Conservation (phyloP, 352 stramenopile species). For the Phytophthora ohioensis region DNA sequence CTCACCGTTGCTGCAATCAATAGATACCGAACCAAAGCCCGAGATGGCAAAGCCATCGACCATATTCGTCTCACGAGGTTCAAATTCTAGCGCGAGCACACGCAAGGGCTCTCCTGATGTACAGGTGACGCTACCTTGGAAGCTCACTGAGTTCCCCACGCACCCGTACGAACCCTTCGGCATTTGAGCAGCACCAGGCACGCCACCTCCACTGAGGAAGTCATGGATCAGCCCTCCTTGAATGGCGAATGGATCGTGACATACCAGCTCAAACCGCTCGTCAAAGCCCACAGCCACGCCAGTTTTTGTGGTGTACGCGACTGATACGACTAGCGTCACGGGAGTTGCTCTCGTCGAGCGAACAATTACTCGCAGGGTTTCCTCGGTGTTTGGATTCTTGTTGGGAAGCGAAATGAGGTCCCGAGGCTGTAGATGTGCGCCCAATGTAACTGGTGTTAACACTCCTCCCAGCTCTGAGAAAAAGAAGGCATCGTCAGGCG, state of each 20-base stretch:
- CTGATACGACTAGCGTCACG: slow-evolving; percentile 54
- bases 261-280: slow-evolving; percentile 71
- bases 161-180: slow-evolving; percentile 62
- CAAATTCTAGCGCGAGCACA: slow-evolving; percentile 66
- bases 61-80: slow-evolving; percentile 47
- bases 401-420: slow-evolving; percentile 55
- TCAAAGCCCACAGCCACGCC: slow-evolving; percentile 73
- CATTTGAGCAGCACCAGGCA: slow-evolving; percentile 33
- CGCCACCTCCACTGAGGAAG: slow-evolving; percentile 58
- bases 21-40: slow-evolving; percentile 47
- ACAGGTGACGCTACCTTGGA: slow-evolving; percentile 65
- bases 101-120: slow-evolving; percentile 59
- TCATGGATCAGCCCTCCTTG: slow-evolving; percentile 69
- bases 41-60: slow-evolving; percentile 45
- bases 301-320: slow-evolving; percentile 74
- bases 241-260: slow-evolving; percentile 69
- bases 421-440: slow-evolving; percentile 57
- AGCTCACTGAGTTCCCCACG: slow-evolving; percentile 71
- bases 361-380: slow-evolving; percentile 66
- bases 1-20: slow-evolving; percentile 13
- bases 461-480: slow-evolving; percentile 53
- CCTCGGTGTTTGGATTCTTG: slow-evolving; percentile 49
- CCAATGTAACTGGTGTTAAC: slow-evolving; percentile 57
- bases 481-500: slow-evolving; percentile 63
- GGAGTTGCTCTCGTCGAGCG: slow-evolving; percentile 54